Evolutionary conservation across 257 asterid genomes (phyloP).

Genomic region (Perilla frutescens): DNA sequence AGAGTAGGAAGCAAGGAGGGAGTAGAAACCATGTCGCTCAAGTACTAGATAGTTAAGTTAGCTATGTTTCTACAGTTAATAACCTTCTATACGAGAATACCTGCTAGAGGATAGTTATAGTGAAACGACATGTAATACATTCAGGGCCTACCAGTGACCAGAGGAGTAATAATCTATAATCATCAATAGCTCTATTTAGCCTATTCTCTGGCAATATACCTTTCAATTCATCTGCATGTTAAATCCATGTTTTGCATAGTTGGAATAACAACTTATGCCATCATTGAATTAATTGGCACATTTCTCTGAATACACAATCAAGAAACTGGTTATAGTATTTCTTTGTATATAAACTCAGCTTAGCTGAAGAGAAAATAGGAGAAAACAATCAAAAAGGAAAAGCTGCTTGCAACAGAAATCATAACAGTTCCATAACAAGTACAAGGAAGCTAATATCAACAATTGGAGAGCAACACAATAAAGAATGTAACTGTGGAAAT

Average conservation of each 20-base stretch:
- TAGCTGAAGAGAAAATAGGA: not conserved
- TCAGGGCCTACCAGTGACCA: constrained; percentile 41
- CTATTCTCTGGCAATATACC: not conserved
- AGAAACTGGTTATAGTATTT: too few relatives aligned
- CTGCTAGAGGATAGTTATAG: constrained; percentile 50
- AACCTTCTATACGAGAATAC: constrained; percentile 51
- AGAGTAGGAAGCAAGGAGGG: constrained; percentile 57
- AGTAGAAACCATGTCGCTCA: constrained; percentile 43
- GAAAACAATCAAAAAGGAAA: not conserved
- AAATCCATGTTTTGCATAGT: not conserved
- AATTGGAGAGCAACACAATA: not conserved
- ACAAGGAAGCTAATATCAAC: not conserved
- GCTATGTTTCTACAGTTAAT: constrained; percentile 52
- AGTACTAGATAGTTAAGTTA: constrained; percentile 46
- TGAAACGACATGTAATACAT: constrained; percentile 46
- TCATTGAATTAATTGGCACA: not conserved
- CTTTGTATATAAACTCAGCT: not conserved
- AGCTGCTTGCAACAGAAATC: constrained; percentile 4
- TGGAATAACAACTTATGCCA: not conserved
- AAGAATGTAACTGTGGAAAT: constrained; percentile 9
- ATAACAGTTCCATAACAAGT: constrained; percentile 2
- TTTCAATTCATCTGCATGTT: not conserved
- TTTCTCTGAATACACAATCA: too few relatives aligned
- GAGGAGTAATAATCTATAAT: constrained; percentile 30
- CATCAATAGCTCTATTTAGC: constrained; percentile 18